Conservation (phyloP, 2,329 filamentous ascomycete genomes). For the Akanthomyces uredinophilus region DNA sequence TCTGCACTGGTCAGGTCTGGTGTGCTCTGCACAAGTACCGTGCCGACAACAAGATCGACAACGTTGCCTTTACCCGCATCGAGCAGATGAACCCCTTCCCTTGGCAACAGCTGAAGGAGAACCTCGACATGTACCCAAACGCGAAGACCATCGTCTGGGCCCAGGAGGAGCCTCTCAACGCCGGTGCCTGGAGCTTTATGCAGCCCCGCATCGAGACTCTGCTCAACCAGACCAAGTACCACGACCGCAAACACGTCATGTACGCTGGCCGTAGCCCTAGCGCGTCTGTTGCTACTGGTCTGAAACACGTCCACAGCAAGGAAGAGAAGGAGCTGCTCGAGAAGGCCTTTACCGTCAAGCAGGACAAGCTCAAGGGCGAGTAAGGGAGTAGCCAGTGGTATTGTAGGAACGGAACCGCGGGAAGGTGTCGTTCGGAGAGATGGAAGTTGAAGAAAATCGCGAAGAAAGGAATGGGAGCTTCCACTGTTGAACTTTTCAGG, state of each 20-base stretch:
- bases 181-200: conserved; percentile 94
- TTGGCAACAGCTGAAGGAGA: conserved; percentile 94
- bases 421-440: background rate
- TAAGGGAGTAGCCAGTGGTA: conserved; percentile 28
- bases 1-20: conserved; percentile 95
- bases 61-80: conserved; percentile 89
- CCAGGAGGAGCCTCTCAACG: conserved; percentile 97
- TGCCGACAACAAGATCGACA: conserved; percentile 76
- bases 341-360: conserved; percentile 57
- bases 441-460: background rate
- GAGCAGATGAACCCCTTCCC: conserved; percentile 99
- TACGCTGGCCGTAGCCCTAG: conserved; percentile 93
- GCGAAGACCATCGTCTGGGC: conserved; percentile 96
- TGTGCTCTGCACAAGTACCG: conserved; percentile 87
- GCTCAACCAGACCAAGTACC: conserved; percentile 85
- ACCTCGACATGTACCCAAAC: conserved; percentile 94
- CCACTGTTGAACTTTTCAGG: conserved; percentile 17
- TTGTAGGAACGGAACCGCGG: background rate
- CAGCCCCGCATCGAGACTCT: conserved; percentile 96
- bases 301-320: conserved; percentile 83
- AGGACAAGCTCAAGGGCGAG: conserved; percentile 66
- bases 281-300: conserved; percentile 86
- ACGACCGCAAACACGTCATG: conserved; percentile 92
- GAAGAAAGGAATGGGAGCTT: conserved; percentile 9
- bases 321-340: conserved; percentile 83